Base-by-base conservation (phyloP, 768 basidiomycete genomes). In the Rhizopogon rudus region DNA sequence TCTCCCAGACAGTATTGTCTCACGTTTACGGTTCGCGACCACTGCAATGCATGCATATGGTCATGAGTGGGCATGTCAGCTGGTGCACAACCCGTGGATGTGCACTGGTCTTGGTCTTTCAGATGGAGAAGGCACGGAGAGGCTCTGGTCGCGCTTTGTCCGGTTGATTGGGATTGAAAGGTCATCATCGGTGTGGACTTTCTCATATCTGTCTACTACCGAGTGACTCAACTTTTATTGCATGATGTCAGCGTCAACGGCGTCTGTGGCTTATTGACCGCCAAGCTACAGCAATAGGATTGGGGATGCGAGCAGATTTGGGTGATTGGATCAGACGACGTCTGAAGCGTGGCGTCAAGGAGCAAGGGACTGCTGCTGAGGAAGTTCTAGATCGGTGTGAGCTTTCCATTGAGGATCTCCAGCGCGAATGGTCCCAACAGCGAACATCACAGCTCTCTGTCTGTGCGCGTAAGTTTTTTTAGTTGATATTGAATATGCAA, bases 21-120 rank as follows among this genome's bases (percentile, higher is more conserved):
- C 50, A 3, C 61, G 69, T 0, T 3, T 76, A 6, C n/a, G 42
- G 0, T 73, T 72, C 22, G 67, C 65, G 0, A 72, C 71, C 0
- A 69, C 67, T 9, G 73, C 68, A 0, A 71, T 77, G 68, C 75
- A 78, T 57, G 71, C 71, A 0, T 75, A 72, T 51, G 69, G 67
- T 17, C 74, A 75, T 51, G 65, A 72, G 41, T 75, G 70, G 73
- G 57, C 68, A 63, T 54, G 71, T 46, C 71, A 73, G 44, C 54
- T 77, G 1, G 51, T 65, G 0, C 73, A 73, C 53, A 70, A 73
- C 50, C 73, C 74, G 1, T 59, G 70, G 6, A 51, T 72, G 17
- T 31, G 57, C 2, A 28, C 51, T 33, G 66, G 63, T 6, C 61
- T 68, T 44, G 66, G 68, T 1, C 53, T 66, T 5, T 56, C 62